Percentiles rank a stretch among this genome's conserved stretches.
These are phyloP conservation scores for Ogataea zsoltii DNA, from an alignment of 805 yeast species.

Conservation along the genomic window DNA sequence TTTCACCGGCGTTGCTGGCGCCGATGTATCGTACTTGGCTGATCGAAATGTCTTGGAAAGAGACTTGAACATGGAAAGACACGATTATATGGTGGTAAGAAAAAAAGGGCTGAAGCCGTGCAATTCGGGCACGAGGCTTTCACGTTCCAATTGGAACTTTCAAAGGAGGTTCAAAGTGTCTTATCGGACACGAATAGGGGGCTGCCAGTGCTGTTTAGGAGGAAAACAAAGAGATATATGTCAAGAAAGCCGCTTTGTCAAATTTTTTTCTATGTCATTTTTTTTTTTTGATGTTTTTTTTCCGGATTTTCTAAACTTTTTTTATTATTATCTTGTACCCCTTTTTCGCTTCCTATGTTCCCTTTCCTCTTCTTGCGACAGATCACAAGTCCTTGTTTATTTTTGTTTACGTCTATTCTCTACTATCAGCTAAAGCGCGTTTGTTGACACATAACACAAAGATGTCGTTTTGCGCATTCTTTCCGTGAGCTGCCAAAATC, in stretches of 20 bases:
- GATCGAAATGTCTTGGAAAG: constrained; percentile 27
- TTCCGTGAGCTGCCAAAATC: not conserved
- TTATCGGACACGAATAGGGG: too few relatives aligned
- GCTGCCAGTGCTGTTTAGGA: too few relatives aligned
- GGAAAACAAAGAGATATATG: not conserved
- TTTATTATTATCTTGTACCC: not conserved
- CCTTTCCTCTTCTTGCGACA: not conserved
- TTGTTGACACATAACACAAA: not conserved
- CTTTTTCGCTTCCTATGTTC: not conserved
- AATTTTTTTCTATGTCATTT: not conserved
- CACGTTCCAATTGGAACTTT: too few relatives aligned
- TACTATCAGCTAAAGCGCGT: not conserved
- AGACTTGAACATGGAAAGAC: constrained; percentile 27
- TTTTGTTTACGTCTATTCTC: too few relatives aligned
- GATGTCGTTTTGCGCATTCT: not conserved
- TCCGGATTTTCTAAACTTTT: not conserved
- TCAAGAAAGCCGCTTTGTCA: constrained; percentile 2
- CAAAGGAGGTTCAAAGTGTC: too few relatives aligned
- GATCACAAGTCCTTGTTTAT: not conserved
- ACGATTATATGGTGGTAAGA: too few relatives aligned
- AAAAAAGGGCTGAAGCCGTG: too few relatives aligned
- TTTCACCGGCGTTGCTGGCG: constrained; percentile 22
- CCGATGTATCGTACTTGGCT: constrained; percentile 8
- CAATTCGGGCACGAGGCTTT: too few relatives aligned
- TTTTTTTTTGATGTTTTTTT: not conserved